A percentile compares a stretch with the other conserved stretches of the same genome.
phyloP scores from a whole-genome alignment of 148 eudicot species.

The Rhododendron molle region DNA sequence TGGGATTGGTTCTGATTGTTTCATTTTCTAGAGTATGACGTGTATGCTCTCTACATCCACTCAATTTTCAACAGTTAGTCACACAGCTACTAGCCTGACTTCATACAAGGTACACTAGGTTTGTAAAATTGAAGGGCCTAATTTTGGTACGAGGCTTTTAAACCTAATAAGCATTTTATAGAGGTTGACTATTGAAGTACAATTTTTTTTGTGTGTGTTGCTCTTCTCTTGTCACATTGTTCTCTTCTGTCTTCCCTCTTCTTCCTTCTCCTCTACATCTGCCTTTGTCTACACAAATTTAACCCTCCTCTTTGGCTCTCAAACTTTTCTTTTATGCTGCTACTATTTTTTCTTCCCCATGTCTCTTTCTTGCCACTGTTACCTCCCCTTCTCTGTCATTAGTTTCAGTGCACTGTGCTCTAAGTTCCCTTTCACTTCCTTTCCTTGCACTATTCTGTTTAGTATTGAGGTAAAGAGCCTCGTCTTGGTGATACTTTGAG shows the following conservation, averaged over 20 bases:
- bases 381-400: not conserved
- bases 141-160: not conserved
- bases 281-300: not conserved
- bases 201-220: not conserved
- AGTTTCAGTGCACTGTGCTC: not conserved
- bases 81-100: not conserved
- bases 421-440: too few species aligned
- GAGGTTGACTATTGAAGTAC: not conserved
- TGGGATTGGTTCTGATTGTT: not conserved
- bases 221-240: not conserved
- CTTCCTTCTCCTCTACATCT: not conserved
- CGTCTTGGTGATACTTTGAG: not conserved
- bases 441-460: not conserved
- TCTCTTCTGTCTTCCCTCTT: not conserved
- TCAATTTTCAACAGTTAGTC: not conserved
- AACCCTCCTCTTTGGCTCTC: not conserved
- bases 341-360: not conserved
- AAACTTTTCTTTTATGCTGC: too few species aligned
- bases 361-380: not conserved
- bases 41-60: not conserved
- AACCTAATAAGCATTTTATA: not conserved
- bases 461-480: not conserved
- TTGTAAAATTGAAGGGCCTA: not conserved
- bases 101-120: not conserved
- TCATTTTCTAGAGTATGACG: not conserved